These are phyloP conservation scores for Tolypocladium paradoxum DNA, from an alignment of 2,329 filamentous ascomycete genomes.

Conservation along the genomic window DNA sequence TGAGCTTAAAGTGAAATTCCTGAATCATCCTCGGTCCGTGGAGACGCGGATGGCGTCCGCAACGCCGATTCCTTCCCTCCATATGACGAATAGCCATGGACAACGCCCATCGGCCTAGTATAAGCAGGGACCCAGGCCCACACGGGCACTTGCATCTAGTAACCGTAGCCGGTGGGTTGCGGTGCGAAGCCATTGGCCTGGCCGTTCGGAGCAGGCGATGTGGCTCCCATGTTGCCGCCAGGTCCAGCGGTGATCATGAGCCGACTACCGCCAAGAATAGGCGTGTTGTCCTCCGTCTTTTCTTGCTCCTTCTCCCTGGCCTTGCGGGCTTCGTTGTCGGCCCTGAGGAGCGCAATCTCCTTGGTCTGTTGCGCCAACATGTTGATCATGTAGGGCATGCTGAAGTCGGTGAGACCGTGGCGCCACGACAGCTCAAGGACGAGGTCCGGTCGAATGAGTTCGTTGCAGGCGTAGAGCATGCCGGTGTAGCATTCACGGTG, in stretches of 20 bases:
- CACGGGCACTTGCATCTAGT: slow-evolving; percentile 30
- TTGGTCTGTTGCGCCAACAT: slow-evolving; percentile 84
- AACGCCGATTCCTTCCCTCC: not conserved
- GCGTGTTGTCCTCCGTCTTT: slow-evolving; percentile 86
- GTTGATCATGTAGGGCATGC: slow-evolving; percentile 99
- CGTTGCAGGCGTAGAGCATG: slow-evolving; percentile 98
- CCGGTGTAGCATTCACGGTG: slow-evolving; percentile 99
- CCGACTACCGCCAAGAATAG: slow-evolving; percentile 78
- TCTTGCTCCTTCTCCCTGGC: slow-evolving; percentile 57
- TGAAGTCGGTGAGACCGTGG: slow-evolving; percentile 86
- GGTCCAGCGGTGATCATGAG: slow-evolving; percentile 96
- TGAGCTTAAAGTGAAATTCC: slow-evolving; percentile 12
- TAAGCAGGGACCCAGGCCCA: slow-evolving; percentile 13
- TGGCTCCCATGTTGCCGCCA: slow-evolving; percentile 34
- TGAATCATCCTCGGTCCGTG: slow-evolving; percentile 8
- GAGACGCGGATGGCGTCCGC: not conserved
- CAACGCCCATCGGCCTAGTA: not conserved
- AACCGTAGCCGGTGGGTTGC: slow-evolving; percentile 72
- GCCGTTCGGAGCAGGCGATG: slow-evolving; percentile 56
- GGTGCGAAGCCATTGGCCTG: slow-evolving; percentile 84
- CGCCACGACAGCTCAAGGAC: slow-evolving; percentile 97
- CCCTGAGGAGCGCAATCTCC: slow-evolving; percentile 74
- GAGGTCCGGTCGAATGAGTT: slow-evolving; percentile 84
- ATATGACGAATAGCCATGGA: not conserved
- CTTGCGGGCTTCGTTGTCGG: slow-evolving; percentile 94